A percentile compares a stretch with the other conserved stretches of the same genome.
Conservation (phyloP, 805 yeast species). For the Wickerhamiella sorbophila region DNA sequence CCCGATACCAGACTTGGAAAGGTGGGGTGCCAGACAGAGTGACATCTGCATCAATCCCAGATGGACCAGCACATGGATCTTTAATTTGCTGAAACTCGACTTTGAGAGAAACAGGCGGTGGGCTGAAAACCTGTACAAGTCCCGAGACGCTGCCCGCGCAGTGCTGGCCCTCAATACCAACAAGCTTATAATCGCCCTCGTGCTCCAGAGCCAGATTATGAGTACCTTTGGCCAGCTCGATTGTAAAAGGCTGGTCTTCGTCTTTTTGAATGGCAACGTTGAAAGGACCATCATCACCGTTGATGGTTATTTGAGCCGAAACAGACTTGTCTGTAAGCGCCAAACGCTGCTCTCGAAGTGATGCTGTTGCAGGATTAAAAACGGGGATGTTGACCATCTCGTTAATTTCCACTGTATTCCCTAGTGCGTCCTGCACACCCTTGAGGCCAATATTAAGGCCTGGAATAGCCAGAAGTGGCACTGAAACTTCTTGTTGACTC, state of each 20-base stretch:
- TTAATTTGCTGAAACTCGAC: conserved; percentile 41
- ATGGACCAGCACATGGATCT: conserved; percentile 85
- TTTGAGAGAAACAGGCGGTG: conserved; percentile 37
- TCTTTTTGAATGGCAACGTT: conserved; percentile 20
- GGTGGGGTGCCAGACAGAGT: conserved; percentile 68
- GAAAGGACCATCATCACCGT: conserved; percentile 35
- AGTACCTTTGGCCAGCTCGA: neutral
- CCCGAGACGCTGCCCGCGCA: conserved; percentile 60
- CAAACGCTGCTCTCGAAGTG: neutral
- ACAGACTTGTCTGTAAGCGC: conserved; percentile 8
- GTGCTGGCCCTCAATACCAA: conserved; percentile 38
- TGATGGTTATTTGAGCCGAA: conserved; percentile 13
- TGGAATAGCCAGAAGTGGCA: neutral
- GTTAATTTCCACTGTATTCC: conserved; percentile 9
- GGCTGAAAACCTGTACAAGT: conserved; percentile 39
- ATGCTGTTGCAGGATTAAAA: neutral
- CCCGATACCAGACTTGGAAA: conserved; percentile 48
- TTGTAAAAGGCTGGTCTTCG: conserved; percentile 1
- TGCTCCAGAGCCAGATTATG: conserved; percentile 18
- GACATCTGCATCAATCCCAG: conserved; percentile 67
- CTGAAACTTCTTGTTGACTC: neutral
- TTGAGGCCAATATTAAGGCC: neutral
- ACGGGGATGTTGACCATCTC: neutral
- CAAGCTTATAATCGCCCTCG: conserved; percentile 55
- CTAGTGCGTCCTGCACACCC: conserved; percentile 4